Conservation (phyloP, 2,329 filamentous ascomycete genomes). For the Sporothrix dimorphospora region DNA sequence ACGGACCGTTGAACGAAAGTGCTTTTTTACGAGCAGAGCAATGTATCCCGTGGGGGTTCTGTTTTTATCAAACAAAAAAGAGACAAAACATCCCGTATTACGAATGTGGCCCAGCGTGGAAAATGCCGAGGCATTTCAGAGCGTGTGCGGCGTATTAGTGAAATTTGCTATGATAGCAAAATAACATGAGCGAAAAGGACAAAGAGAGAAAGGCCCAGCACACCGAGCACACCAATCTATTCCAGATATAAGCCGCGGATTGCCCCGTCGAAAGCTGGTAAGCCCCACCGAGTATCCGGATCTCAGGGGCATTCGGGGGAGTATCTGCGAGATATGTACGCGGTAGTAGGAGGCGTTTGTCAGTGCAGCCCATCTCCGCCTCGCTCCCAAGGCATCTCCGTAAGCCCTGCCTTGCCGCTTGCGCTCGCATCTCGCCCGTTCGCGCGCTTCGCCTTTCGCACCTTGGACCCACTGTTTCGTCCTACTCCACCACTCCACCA, state of each 20-base stretch:
- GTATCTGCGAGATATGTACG: not conserved
- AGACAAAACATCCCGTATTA: not conserved
- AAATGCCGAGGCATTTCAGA: not conserved
- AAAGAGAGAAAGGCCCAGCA: not conserved
- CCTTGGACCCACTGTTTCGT: not conserved
- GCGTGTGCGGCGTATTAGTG: not conserved
- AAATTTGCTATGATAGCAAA: not conserved
- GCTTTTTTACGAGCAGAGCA: too few relatives aligned
- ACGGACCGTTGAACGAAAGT: too few relatives aligned
- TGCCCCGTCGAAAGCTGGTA: not conserved
- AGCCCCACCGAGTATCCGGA: not conserved
- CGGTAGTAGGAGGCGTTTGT: not conserved
- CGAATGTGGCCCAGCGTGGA: not conserved
- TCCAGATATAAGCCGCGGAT: not conserved
- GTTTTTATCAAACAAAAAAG: not conserved
- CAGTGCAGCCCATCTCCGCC: slow-evolving; percentile 14
- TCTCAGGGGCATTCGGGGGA: not conserved
- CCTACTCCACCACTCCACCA: not conserved
- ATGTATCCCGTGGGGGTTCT: not conserved
- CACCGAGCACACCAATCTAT: not conserved
- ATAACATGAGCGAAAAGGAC: not conserved
- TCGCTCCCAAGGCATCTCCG: not conserved
- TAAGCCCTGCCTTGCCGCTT: not conserved
- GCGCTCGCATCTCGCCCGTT: slow-evolving; percentile 1
- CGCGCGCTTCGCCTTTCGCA: slow-evolving; percentile 16